A percentile compares a stretch with the other conserved stretches of the same genome.
Evolutionary conservation across 768 basidiomycete genomes (phyloP).

Genomic region (Boletus insuetus): DNA sequence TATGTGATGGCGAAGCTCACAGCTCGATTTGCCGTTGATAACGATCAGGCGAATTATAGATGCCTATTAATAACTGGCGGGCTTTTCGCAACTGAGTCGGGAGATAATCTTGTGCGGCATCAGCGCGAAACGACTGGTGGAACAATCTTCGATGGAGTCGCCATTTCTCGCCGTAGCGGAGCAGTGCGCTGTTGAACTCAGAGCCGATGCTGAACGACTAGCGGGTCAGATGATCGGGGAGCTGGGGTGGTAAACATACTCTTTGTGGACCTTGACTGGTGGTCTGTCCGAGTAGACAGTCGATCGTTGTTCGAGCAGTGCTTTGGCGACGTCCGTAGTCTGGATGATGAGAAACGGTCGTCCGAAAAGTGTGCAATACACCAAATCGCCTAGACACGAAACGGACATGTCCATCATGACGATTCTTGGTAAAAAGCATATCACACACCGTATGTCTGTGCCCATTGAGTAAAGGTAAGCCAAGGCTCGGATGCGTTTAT

Average conservation of each 20-base stretch:
- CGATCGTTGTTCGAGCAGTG: constrained; percentile 37
- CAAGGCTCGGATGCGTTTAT: constrained; percentile 28
- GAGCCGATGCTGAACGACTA: constrained; percentile 22
- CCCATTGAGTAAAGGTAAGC: constrained; percentile 35
- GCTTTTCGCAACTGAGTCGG: constrained; percentile 29
- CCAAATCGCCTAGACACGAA: constrained; percentile 28
- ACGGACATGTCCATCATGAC: neutral
- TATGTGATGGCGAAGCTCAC: constrained; percentile 16
- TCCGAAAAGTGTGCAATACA: constrained; percentile 32
- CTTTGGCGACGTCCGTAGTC: constrained; percentile 29
- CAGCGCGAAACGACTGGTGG: constrained; percentile 31
- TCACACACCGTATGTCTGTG: constrained; percentile 22
- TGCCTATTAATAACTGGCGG: constrained; percentile 21
- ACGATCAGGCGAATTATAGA: constrained; percentile 23
- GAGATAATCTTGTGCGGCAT: constrained; percentile 22
- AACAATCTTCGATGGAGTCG: constrained; percentile 33
- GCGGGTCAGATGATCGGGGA: constrained; percentile 1
- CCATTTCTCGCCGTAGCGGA: constrained; percentile 31
- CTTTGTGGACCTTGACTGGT: constrained; percentile 24
- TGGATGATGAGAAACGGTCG: constrained; percentile 34
- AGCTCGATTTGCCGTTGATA: constrained; percentile 31
- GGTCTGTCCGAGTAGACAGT: constrained; percentile 39
- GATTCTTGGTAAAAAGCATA: neutral
- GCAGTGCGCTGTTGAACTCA: constrained; percentile 31
- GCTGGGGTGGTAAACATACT: constrained; percentile 14